Evolutionary conservation across 139 green algal genomes (phyloP).

Genomic region (Tetradesmus lagerheimii): DNA sequence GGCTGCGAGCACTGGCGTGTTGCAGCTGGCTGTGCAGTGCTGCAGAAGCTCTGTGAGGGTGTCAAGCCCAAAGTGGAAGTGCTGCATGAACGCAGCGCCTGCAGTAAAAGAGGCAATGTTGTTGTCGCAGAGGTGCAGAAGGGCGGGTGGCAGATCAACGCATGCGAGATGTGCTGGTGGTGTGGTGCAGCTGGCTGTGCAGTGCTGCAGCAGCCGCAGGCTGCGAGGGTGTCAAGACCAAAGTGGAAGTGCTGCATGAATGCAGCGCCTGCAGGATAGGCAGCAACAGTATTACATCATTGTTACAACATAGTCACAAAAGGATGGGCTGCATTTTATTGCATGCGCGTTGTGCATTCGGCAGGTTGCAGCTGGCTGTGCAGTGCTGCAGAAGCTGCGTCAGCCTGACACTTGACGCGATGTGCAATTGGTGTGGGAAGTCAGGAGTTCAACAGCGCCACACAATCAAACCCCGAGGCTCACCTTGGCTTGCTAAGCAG

Average conservation of each 20-base stretch:
- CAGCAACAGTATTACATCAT: too few relatives aligned
- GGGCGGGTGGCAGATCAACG: too few relatives aligned
- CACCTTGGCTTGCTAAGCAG: too few relatives aligned
- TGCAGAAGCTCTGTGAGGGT: slow-evolving; percentile 18
- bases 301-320: too few relatives aligned
- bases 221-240: slow-evolving; percentile 14
- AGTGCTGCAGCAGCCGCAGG: background rate
- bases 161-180: background rate
- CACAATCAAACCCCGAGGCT: too few relatives aligned
- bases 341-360: background rate
- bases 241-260: slow-evolving; percentile 39
- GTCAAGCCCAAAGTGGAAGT: slow-evolving; percentile 37
- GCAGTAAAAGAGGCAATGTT: too few relatives aligned
- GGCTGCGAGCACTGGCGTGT: slow-evolving; percentile 3
- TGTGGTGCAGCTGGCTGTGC: too few relatives aligned
- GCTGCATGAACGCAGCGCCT: slow-evolving; percentile 17
- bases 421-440: too few relatives aligned
- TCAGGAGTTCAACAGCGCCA: background rate
- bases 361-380: too few relatives aligned
- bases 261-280: background rate
- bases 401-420: background rate
- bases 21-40: background rate
- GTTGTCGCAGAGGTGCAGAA: too few relatives aligned
- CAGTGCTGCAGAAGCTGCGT: background rate
- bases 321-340: too few relatives aligned